Conservation (phyloP, 2,329 filamentous ascomycete species). For the Fusarium annulatum region DNA sequence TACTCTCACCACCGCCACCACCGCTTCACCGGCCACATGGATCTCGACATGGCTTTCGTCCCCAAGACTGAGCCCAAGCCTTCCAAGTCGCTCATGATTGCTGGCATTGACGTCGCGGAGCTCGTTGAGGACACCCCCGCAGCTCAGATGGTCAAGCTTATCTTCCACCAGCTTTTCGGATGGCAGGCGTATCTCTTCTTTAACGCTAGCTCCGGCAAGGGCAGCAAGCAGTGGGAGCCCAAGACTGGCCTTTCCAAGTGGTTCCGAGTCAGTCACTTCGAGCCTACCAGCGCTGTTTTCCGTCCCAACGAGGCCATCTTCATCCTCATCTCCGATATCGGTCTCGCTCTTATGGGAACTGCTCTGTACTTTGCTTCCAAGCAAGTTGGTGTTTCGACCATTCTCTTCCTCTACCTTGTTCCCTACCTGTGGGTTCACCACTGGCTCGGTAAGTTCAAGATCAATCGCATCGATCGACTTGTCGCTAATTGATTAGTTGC, state of each 20-base stretch:
- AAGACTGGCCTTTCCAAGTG: slow-evolving; percentile 47
- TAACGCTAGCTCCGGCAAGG: slow-evolving; percentile 63
- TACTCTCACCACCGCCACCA: slow-evolving; percentile 77
- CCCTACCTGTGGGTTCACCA: slow-evolving; percentile 78
- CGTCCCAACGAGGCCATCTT: slow-evolving; percentile 65
- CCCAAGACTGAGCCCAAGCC: slow-evolving; percentile 58
- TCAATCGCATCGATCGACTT: background rate
- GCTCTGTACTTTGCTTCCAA: slow-evolving; percentile 64
- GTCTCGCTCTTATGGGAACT: slow-evolving; percentile 62
- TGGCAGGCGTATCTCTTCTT: slow-evolving; percentile 73
- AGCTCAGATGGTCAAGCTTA: slow-evolving; percentile 62
- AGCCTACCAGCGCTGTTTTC: slow-evolving; percentile 71
- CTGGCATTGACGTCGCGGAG: slow-evolving; percentile 60
- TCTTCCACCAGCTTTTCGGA: slow-evolving; percentile 72
- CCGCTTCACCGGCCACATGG: slow-evolving; percentile 74
- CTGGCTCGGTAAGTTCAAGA: slow-evolving; percentile 67
- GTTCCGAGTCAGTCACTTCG: slow-evolving; percentile 67
- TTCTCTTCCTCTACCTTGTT: slow-evolving; percentile 69
- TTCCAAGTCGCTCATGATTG: slow-evolving; percentile 49
- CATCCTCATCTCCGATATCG: slow-evolving; percentile 70
- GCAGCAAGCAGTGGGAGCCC: slow-evolving; percentile 59
- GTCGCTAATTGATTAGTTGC: slow-evolving; percentile 60
- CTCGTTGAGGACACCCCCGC: slow-evolving; percentile 73
- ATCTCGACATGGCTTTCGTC: slow-evolving; percentile 74
- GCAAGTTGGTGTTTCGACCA: slow-evolving; percentile 66